These are phyloP conservation scores for Leccinum sublutescens DNA, from an alignment of 768 basidiomycete species.

Conservation along the genomic window DNA sequence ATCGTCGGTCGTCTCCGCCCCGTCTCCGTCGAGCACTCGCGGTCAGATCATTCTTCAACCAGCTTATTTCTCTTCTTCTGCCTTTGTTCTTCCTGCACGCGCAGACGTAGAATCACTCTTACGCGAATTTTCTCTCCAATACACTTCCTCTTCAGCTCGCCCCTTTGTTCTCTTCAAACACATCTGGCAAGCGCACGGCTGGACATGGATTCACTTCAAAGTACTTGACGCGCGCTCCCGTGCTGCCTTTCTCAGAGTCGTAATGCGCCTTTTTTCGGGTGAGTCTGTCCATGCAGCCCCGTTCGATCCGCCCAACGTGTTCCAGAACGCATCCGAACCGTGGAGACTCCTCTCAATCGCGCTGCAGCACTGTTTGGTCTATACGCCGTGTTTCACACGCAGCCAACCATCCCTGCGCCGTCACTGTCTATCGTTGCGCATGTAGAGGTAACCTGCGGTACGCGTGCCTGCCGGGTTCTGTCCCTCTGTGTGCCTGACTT, in stretches of 20 bases:
- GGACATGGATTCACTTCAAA: constrained; percentile 76
- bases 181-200: constrained; percentile 65
- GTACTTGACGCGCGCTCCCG: constrained; percentile 68
- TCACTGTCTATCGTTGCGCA: constrained; percentile 48
- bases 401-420: constrained; percentile 56
- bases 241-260: constrained; percentile 57
- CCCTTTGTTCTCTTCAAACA: constrained; percentile 74
- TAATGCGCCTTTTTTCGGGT: constrained; percentile 69
- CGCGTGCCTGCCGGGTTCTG: constrained; percentile 2
- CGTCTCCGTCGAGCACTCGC: constrained; percentile 55
- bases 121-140: constrained; percentile 50
- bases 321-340: constrained; percentile 52
- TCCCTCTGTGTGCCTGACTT: constrained; percentile 1
- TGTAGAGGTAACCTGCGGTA: constrained; percentile 62
- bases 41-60: constrained; percentile 70
- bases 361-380: constrained; percentile 64
- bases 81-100: constrained; percentile 63
- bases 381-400: constrained; percentile 69
- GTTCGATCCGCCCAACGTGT: background rate
- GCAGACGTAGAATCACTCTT: constrained; percentile 61
- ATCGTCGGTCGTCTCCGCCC: constrained; percentile 38
- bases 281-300: constrained; percentile 14
- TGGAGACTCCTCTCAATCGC: constrained; percentile 53
- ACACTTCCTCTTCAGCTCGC: constrained; percentile 30
- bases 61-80: constrained; percentile 73